Conservation (phyloP, 176 grass and related monocot genomes). For the Eragrostis nindensis region DNA sequence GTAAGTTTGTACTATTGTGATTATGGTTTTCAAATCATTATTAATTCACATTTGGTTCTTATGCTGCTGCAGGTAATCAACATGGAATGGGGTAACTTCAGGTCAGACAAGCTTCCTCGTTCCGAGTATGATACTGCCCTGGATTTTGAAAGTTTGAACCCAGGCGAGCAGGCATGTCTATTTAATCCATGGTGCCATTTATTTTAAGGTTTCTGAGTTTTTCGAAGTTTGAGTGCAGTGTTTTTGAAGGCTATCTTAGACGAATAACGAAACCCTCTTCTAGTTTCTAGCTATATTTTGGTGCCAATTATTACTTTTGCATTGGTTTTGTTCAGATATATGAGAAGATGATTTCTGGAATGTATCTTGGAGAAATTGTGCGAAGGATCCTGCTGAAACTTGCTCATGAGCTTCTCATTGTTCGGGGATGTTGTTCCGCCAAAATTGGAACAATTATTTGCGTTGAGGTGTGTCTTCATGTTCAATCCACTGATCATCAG, state of each 20-base stretch:
- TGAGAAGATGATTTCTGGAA: slow-evolving; percentile 98
- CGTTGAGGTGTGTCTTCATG: slow-evolving; percentile 62
- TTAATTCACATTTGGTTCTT: slow-evolving; percentile 27
- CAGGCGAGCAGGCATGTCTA: slow-evolving; percentile 72
- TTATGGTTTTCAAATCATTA: slow-evolving; percentile 23
- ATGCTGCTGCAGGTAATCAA: slow-evolving; percentile 76
- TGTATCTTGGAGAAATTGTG: slow-evolving; percentile 97
- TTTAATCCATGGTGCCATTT: neutral
- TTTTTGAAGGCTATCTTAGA: neutral
- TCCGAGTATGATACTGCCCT: slow-evolving; percentile 71
- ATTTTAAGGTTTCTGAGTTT: neutral
- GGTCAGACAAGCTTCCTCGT: slow-evolving; percentile 66
- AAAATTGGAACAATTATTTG: slow-evolving; percentile 70
- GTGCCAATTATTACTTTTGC: slow-evolving; percentile 19
- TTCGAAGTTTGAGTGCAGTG: neutral
- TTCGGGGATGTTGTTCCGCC: slow-evolving; percentile 81
- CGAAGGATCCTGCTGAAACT: slow-evolving; percentile 79
- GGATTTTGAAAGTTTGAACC: slow-evolving; percentile 90
- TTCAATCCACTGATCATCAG: neutral
- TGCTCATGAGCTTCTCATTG: slow-evolving; percentile 73
- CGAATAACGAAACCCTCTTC: neutral
- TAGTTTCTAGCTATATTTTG: slow-evolving; percentile 15
- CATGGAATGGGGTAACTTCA: slow-evolving; percentile 97
- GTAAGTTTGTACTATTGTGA: slow-evolving; percentile 10
- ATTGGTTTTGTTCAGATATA: slow-evolving; percentile 66